Conservation (phyloP, 2,329 filamentous ascomycete genomes). For the Aureobasidium uvarum region DNA sequence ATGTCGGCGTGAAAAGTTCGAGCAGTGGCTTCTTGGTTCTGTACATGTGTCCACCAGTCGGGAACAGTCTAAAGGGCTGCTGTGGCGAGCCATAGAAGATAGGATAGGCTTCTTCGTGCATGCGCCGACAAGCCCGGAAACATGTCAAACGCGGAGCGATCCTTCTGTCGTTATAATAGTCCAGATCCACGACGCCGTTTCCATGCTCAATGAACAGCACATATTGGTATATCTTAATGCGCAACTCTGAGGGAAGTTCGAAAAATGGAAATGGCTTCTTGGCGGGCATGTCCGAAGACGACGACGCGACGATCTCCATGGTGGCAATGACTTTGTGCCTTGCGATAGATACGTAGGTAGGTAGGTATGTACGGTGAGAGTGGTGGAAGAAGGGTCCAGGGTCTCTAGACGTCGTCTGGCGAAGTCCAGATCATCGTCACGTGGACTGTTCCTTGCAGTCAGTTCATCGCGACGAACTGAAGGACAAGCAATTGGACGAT, state of each 20-base stretch:
- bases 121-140: constrained; percentile 59
- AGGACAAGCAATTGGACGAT: too few species aligned
- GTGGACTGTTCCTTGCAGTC: constrained; percentile 19
- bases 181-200: constrained; percentile 57
- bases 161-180: constrained; percentile 62
- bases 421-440: constrained; percentile 13
- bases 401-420: constrained; percentile 1
- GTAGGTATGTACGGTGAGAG: constrained; percentile 9
- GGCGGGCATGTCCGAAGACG: constrained; percentile 9
- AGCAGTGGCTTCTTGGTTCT: constrained; percentile 71
- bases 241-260: constrained; percentile 65
- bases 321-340: not conserved
- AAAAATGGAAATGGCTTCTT: constrained; percentile 61
- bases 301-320: constrained; percentile 18
- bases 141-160: constrained; percentile 59
- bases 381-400: not conserved
- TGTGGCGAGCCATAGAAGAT: constrained; percentile 59
- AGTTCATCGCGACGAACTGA: constrained; percentile 8
- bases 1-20: constrained; percentile 60
- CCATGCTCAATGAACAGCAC: constrained; percentile 48
- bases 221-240: constrained; percentile 65
- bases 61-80: constrained; percentile 64
- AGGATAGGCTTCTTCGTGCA: constrained; percentile 63
- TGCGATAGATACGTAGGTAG: constrained; percentile 5
- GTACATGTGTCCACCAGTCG: constrained; percentile 64